These are phyloP conservation scores for Cupressus sempervirens DNA, from an alignment of 75 land plant species.

Conservation along the genomic window DNA sequence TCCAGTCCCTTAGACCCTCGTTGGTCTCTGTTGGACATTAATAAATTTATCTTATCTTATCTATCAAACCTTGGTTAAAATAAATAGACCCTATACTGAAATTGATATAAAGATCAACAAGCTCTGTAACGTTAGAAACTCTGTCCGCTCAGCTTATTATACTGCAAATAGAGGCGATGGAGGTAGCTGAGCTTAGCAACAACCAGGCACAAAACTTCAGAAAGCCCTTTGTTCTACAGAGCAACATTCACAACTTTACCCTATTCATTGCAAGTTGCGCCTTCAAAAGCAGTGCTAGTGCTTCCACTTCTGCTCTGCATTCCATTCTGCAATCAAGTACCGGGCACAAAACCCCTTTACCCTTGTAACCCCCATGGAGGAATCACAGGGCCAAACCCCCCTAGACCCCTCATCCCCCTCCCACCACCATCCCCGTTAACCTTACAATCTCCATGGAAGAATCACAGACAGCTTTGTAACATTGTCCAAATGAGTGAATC, in stretches of 20 bases:
- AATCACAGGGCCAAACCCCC: no score
- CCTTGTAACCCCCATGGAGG: not conserved
- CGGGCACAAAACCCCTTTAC: not conserved
- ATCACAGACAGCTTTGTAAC: not conserved
- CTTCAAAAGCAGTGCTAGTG: conserved; percentile 24
- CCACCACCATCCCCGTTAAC: no score
- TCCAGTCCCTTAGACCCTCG: no score
- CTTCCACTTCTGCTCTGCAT: conserved; percentile 15
- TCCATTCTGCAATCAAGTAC: conserved; percentile 2
- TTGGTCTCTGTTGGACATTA: no score
- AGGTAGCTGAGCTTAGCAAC: conserved; percentile 32
- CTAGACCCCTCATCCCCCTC: no score
- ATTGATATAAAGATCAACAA: conserved; percentile 38
- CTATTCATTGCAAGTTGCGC: conserved; percentile 28
- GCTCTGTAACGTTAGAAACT: conserved; percentile 20
- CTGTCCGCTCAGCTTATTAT: conserved; percentile 25
- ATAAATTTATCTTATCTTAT: no score
- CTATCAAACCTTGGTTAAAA: no score
- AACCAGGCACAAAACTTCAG: conserved; percentile 25
- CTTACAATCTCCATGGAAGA: no score
- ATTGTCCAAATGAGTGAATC: not conserved
- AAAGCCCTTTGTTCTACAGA: conserved; percentile 25
- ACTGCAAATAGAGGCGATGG: conserved; percentile 31
- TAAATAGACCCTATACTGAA: no score
- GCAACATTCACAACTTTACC: conserved; percentile 41